Percentiles rank a stretch among this genome's conserved stretches.
phyloP scores from a whole-genome alignment of 2,329 filamentous ascomycete species.

The Neonectria hederae region DNA sequence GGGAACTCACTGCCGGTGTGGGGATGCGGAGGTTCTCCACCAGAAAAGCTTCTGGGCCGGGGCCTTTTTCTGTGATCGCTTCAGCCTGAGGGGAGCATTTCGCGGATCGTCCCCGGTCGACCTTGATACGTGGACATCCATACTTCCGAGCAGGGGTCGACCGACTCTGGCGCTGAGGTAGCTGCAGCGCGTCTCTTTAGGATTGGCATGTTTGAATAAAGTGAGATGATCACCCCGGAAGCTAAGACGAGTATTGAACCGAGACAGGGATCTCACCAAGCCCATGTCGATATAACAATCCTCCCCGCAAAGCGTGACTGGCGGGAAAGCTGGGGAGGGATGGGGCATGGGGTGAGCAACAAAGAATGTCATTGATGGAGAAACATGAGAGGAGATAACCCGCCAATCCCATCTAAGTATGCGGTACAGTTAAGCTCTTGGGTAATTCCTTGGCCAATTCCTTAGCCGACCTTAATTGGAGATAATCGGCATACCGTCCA shows the following conservation, averaged over 20 bases:
- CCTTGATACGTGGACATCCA: constrained; percentile 36
- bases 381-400: neutral
- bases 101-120: neutral
- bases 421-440: neutral
- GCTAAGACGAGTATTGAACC: constrained; percentile 27
- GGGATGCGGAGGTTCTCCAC: constrained; percentile 39
- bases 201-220: constrained; percentile 25
- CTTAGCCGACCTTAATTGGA: constrained; percentile 20
- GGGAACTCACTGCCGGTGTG: constrained; percentile 32
- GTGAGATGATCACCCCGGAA: constrained; percentile 32
- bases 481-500: constrained; percentile 43
- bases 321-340: constrained; percentile 17
- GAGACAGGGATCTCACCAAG: constrained; percentile 27
- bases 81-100: constrained; percentile 14
- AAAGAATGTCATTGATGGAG: constrained; percentile 42
- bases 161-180: neutral
- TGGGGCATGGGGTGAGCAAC: constrained; percentile 12
- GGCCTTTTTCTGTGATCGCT: constrained; percentile 8
- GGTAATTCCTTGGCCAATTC: neutral
- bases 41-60: constrained; percentile 22
- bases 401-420: neutral
- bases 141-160: constrained; percentile 28
- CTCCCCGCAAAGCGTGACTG: constrained; percentile 28
- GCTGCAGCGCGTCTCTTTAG: constrained; percentile 25
- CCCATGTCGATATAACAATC: constrained; percentile 23